Base-by-base conservation (phyloP, 2,329 filamentous ascomycete species). In the Penicillium sp. region DNA sequence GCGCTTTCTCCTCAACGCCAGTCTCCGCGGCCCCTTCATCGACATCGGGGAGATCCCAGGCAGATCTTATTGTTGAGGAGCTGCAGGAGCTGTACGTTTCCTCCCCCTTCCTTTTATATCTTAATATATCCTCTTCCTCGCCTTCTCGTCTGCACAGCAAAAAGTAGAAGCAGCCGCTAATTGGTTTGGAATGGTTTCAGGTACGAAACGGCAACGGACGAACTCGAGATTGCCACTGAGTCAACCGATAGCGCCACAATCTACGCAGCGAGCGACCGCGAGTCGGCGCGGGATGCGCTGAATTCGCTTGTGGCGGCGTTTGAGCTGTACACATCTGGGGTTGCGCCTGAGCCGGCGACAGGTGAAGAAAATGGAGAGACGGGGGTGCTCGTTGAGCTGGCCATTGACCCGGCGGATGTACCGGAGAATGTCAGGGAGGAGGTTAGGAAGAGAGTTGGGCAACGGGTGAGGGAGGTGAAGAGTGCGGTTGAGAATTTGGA, bases 161-260 rank as follows among this genome's bases (percentile, higher is more conserved):
- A 29, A 9, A 26, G n/a, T 23, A 2, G 19, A 48, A 35, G 17
- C 21, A 49, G 31, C 15, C 23, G 23, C 41, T 53, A 49, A 51
- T 26, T 58, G 29, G 56, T 50, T 38, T 61, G 58, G 69, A 19
- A 64, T 62, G 58, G n/a, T 23, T 49, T 3, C 13, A 77, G 78
- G 51, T 81, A 81, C 64, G 76, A 79, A 59, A 77, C 76, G 0
- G 79, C 81, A 3, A 76, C 77, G 62, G 81, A 83, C 66, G 81
- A 83, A 67, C 81, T 83, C 60, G 81, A 83, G 70, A 83, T 83
- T 64, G 81, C 81, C 3, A 76, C 76, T 0, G 81, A 83, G 58
- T 81, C 79, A 64, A 82, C 81, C 1, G 76, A 81, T 46, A 72
- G 71, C 31, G 71, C 76, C 1, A 79, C 80, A 2, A 78, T 81